A percentile compares a stretch with the other conserved stretches of the same genome.
phyloP scores from a whole-genome alignment of 352 stramenopile genomes.

The Phytophthora brassicae region DNA sequence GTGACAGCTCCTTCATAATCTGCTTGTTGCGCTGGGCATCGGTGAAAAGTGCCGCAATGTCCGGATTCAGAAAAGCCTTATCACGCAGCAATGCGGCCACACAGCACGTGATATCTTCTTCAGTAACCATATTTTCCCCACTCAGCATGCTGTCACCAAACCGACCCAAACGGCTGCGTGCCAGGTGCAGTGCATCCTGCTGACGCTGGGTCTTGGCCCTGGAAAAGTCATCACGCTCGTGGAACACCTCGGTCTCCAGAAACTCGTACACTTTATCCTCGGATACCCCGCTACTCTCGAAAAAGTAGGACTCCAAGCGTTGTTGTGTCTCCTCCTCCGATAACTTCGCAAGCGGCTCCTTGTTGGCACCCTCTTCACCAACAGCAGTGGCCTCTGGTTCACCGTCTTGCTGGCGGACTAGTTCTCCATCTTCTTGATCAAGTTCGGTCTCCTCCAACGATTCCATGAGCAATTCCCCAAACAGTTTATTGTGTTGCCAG shows the following conservation, averaged over 20 bases:
- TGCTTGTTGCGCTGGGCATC: slow-evolving; percentile 34
- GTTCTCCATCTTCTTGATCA: slow-evolving; percentile 19
- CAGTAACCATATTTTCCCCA: slow-evolving; percentile 16
- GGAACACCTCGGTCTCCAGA: slow-evolving; percentile 40
- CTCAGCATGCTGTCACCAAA: slow-evolving; percentile 32
- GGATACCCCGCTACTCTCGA: slow-evolving; percentile 25
- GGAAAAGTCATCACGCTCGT: slow-evolving; percentile 22
- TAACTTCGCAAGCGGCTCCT: slow-evolving; percentile 28
- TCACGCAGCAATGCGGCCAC: slow-evolving; percentile 36
- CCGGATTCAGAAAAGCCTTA: slow-evolving; percentile 32
- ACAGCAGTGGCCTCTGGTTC: slow-evolving; percentile 16
- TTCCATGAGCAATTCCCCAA: slow-evolving; percentile 45
- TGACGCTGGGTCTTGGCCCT: slow-evolving; percentile 28
- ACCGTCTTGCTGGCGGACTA: slow-evolving; percentile 3
- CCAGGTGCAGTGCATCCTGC: slow-evolving; percentile 23
- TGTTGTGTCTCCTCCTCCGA: slow-evolving; percentile 41
- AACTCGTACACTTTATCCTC: slow-evolving; percentile 43
- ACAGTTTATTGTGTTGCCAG: slow-evolving; percentile 58
- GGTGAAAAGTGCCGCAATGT: slow-evolving; percentile 38
- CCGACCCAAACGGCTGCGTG: slow-evolving; percentile 11
- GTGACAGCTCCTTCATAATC: slow-evolving; percentile 41
- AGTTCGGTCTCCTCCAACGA: slow-evolving; percentile 38
- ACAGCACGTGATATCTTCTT: slow-evolving; percentile 28
- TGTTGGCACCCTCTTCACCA: slow-evolving; percentile 5
- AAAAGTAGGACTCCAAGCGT: slow-evolving; percentile 49